Percentiles rank a stretch among this genome's conserved stretches.
Evolutionary conservation across 2,329 filamentous ascomycete genomes (phyloP).

Genomic region (Fusarium coffeatum): DNA sequence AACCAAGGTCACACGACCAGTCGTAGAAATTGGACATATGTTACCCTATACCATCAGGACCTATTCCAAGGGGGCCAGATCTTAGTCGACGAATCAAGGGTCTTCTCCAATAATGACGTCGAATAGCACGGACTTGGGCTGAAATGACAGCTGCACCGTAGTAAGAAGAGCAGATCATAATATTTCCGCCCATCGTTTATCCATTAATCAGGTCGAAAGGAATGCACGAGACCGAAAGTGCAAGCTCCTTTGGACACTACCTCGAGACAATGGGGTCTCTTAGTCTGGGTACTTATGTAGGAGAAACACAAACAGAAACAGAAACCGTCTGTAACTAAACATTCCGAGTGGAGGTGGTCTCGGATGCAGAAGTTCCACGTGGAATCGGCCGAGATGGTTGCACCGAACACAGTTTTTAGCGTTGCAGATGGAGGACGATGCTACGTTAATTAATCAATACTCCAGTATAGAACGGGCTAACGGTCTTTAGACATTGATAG

Average conservation of each 20-base stretch:
- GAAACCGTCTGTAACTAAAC: not conserved
- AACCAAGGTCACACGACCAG: slow-evolving; percentile 13
- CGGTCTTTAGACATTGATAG: not conserved
- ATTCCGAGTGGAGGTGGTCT: slow-evolving; percentile 18
- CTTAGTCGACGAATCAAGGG: not conserved
- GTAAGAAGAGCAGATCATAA: slow-evolving; percentile 25
- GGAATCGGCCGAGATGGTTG: slow-evolving; percentile 33
- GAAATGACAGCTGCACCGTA: slow-evolving; percentile 16
- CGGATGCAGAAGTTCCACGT: slow-evolving; percentile 34
- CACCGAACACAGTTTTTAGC: slow-evolving; percentile 14
- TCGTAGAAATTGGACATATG: not conserved
- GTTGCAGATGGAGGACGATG: not conserved
- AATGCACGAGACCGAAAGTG: not conserved
- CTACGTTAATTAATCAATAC: not conserved
- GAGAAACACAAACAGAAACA: not conserved
- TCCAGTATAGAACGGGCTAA: not conserved
- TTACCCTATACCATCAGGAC: slow-evolving; percentile 9
- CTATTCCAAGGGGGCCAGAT: not conserved
- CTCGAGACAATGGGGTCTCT: not conserved
- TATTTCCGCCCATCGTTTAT: not conserved
- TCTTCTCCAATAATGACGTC: slow-evolving; percentile 15
- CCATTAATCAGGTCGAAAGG: not conserved
- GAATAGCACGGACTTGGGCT: slow-evolving; percentile 15
- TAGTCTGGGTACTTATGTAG: not conserved
- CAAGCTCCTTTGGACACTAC: not conserved